Percentiles rank a stretch among this genome's conserved stretches.
Conservation (phyloP, 176 grass and related monocot genomes). For the Hordeum marinum region DNA sequence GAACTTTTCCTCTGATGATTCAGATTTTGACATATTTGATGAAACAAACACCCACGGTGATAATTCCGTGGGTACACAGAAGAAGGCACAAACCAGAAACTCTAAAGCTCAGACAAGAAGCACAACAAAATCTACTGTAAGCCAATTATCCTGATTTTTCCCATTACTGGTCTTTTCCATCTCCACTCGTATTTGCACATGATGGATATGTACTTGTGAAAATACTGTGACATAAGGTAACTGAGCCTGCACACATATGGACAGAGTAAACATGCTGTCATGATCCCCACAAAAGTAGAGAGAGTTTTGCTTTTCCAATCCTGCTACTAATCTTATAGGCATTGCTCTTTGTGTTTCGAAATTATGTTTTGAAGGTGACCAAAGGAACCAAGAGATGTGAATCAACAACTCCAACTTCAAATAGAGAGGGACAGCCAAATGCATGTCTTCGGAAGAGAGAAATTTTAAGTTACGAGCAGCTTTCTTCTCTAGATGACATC, state of each 20-base stretch:
- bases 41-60: neutral
- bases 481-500: constrained; percentile 57
- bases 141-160: constrained; percentile 13
- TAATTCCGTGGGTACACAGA: constrained; percentile 2
- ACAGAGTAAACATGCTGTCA: neutral
- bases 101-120: constrained; percentile 18
- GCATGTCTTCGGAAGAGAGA: constrained; percentile 22
- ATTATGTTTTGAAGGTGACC: constrained; percentile 35
- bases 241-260: neutral
- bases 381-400: constrained; percentile 19
- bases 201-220: neutral
- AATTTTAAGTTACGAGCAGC: constrained; percentile 53
- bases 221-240: neutral
- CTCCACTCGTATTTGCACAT: neutral
- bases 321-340: neutral
- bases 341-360: neutral
- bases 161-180: neutral
- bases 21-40: constrained; percentile 48
- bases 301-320: neutral
- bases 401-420: constrained; percentile 25
- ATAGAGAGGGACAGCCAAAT: constrained; percentile 6
- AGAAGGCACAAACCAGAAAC: constrained; percentile 15
- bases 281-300: neutral
- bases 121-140: constrained; percentile 40
- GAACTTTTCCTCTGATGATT: constrained; percentile 26